phyloP scores from a whole-genome alignment of 2,329 filamentous ascomycete species.

The Coniochaeta hoffmannii region DNA sequence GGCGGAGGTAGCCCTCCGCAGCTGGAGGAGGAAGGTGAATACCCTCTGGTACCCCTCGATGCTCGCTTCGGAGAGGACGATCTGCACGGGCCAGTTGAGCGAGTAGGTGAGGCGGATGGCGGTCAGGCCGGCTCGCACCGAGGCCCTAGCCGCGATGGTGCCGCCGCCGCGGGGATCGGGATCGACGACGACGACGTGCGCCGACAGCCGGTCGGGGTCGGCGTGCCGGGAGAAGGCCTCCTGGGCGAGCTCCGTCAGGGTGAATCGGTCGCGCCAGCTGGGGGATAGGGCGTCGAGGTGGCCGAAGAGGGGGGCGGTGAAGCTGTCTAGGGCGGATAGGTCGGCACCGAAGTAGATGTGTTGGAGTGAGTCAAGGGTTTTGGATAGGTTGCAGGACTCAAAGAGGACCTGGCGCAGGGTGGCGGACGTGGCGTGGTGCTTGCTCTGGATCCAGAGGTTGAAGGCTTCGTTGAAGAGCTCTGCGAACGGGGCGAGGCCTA shows the following conservation, averaged over 20 bases:
- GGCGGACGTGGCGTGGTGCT: conserved; percentile 62
- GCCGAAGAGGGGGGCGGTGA: conserved; percentile 65
- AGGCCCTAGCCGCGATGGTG: conserved; percentile 41
- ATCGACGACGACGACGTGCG: too few species aligned
- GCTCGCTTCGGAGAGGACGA: conserved; percentile 63
- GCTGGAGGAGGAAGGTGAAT: conserved; percentile 70
- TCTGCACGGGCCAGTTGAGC: conserved; percentile 59
- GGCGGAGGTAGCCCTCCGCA: conserved; percentile 61
- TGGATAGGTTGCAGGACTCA: conserved; percentile 58
- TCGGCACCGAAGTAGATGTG: conserved; percentile 71
- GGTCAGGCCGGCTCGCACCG: conserved; percentile 54
- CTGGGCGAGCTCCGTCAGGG: conserved; percentile 70
- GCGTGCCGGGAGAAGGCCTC: conserved; percentile 57
- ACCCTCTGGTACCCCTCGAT: conserved; percentile 62
- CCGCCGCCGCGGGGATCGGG: conserved; percentile 29
- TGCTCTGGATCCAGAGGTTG: conserved; percentile 66
- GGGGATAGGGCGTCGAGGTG: conserved; percentile 56
- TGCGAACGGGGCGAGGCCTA: conserved; percentile 58
- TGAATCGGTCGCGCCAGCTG: conserved; percentile 74
- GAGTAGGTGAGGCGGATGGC: conserved; percentile 61
- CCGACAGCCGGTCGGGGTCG: conserved; percentile 55
- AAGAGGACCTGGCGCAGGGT: conserved; percentile 62
- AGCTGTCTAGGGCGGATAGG: conserved; percentile 56
- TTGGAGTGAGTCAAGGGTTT: conserved; percentile 59
- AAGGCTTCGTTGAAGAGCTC: conserved; percentile 68